A percentile compares a stretch with the other conserved stretches of the same genome.
Conservation (phyloP, 140 eudicot genomes). For the Artemisia princeps region DNA sequence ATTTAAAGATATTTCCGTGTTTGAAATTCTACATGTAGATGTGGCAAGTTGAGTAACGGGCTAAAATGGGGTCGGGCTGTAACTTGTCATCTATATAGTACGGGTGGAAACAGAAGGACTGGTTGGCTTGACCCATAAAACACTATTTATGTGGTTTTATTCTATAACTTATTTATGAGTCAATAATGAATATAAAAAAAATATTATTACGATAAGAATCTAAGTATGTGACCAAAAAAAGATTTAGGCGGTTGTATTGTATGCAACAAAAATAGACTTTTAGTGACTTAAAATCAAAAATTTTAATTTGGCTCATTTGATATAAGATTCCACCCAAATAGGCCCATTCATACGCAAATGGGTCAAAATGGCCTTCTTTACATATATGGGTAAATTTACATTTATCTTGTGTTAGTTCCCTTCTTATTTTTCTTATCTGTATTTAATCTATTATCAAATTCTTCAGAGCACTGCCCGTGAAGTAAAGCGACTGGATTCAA, state of each 20-base stretch:
- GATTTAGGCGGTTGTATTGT: background rate
- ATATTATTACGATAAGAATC: background rate
- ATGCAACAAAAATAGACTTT: background rate
- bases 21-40: no score
- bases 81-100: no score
- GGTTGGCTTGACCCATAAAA: background rate
- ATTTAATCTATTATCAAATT: slow-evolving; percentile 5
- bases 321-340: background rate
- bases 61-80: no score
- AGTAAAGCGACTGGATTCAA: slow-evolving; percentile 83
- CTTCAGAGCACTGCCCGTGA: slow-evolving; percentile 89
- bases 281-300: background rate
- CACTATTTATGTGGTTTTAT: background rate
- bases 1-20: no score
- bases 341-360: background rate
- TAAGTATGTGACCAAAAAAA: background rate
- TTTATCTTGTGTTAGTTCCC: slow-evolving; percentile 8
- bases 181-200: background rate
- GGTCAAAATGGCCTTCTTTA: background rate
- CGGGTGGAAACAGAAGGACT: background rate
- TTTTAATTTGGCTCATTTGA: background rate
- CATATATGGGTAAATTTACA: background rate
- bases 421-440: background rate
- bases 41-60: no score
- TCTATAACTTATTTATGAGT: background rate